These are phyloP conservation scores for Fusarium sp. DNA, from an alignment of 2,329 filamentous ascomycete species.

Conservation along the genomic window DNA sequence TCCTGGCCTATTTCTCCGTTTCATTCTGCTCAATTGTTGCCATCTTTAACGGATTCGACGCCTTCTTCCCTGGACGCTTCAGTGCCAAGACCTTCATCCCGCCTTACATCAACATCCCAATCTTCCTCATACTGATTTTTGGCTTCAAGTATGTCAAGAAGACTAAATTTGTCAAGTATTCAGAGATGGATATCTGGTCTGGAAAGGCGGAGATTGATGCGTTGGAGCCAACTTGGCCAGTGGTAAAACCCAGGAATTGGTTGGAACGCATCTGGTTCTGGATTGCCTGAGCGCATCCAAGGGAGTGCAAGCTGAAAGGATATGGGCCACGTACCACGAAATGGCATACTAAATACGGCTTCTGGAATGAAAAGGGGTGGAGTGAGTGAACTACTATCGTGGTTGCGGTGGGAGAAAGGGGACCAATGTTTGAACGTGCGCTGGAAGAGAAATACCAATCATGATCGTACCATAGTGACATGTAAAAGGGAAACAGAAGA, in stretches of 20 bases:
- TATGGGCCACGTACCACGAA: neutral
- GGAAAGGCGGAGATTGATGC: constrained; percentile 52
- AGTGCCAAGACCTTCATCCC: constrained; percentile 2
- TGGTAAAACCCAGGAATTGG: constrained; percentile 59
- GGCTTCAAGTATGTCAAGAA: constrained; percentile 52
- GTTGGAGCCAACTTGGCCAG: constrained; percentile 57
- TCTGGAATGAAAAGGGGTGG: neutral
- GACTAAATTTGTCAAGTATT: constrained; percentile 23
- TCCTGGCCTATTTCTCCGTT: neutral
- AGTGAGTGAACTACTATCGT: neutral
- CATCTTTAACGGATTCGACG: constrained; percentile 3
- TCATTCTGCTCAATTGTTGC: neutral
- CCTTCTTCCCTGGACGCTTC: constrained; percentile 5
- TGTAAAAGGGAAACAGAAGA: neutral
- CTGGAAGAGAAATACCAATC: neutral
- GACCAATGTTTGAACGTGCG: too few relatives aligned
- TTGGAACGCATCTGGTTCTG: constrained; percentile 63
- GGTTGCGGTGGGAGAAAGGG: too few relatives aligned
- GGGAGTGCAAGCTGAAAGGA: neutral
- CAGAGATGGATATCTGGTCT: constrained; percentile 30
- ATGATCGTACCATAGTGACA: neutral
- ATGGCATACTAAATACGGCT: neutral
- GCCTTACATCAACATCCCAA: constrained; percentile 65
- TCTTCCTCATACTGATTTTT: constrained; percentile 62
- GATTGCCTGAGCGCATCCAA: constrained; percentile 52